Base-by-base conservation (phyloP, 2,329 filamentous ascomycete genomes). In the Talaromyces pinophilus region DNA sequence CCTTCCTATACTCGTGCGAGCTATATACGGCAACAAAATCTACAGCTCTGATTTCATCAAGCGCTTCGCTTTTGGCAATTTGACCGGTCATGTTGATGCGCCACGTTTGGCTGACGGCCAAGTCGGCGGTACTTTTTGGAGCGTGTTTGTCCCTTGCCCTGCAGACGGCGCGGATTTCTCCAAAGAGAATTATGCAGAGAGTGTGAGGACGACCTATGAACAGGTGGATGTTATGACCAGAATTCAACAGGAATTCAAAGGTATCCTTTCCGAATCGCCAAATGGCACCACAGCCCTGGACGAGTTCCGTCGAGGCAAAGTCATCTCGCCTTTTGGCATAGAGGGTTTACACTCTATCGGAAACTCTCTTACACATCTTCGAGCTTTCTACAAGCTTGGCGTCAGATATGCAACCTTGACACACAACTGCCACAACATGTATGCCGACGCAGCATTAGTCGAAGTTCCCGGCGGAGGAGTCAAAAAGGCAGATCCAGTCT, bases 271-370 rank as follows among this genome's bases (percentile, higher is more conserved):
- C 0, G 81, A 85, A 0, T 79, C 80, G 0, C 77, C 85, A 0
- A 85, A 88, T 72, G 87, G 87, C 70, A 82, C 82, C 59, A 84
- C 85, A 35, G 91, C 91, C 3, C 74, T 88, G 44, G 75, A 82
- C 1, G 87, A 87, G 30, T 91, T 91, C 76, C 80, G 77, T 25
- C 71, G 82, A 30, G 85, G 85, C 69, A 86, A 86, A 71, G 82
- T 96, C 60, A 90, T 95, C 72, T 93, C 91, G 0, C 91, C 92
- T 0, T 80, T 94, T 3, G 92, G 90, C 2, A 87, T 96, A 62
- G 93, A 97, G 80, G 94, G 94, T 3, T 85, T 97, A 7, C 94
- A 98, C 75, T 94, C 97, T 73, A 96, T 98, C 71, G 93, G 92
- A 67, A 97, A 97, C 79, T 91, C 78, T 5, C 70, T 81, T 17